phyloP scores from a whole-genome alignment of 352 stramenopile genomes.

The Globisporangium canariense region DNA sequence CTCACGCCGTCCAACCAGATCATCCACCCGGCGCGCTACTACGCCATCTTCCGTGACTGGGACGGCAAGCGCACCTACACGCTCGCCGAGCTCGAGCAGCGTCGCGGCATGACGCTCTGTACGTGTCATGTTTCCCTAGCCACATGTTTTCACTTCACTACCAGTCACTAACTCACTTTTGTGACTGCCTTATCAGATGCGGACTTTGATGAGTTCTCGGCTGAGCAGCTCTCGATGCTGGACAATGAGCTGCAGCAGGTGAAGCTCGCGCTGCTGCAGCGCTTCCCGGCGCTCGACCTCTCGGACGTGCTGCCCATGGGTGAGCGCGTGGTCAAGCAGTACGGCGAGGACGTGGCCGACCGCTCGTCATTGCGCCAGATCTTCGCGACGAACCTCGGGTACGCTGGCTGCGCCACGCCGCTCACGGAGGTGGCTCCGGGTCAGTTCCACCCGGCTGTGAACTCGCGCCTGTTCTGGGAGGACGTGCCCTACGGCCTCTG shows the following conservation, averaged over 20 bases:
- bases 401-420: conserved; percentile 88
- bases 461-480: conserved; percentile 90
- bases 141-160: not conserved
- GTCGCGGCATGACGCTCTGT: conserved; percentile 88
- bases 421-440: conserved; percentile 72
- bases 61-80: conserved; percentile 88
- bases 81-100: conserved; percentile 77
- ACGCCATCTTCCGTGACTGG: conserved; percentile 92
- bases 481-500: conserved; percentile 91
- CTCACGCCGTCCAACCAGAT: conserved; percentile 93
- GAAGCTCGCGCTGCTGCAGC: conserved; percentile 86
- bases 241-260: conserved; percentile 93
- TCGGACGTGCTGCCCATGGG: conserved; percentile 89
- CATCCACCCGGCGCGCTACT: conserved; percentile 91
- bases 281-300: conserved; percentile 88
- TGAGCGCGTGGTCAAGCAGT: conserved; percentile 90
- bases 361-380: conserved; percentile 87
- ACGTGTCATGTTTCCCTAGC: conserved; percentile 19
- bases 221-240: conserved; percentile 89
- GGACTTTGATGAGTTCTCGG: conserved; percentile 92
- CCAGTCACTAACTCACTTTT: not conserved
- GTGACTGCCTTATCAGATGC: conserved; percentile 47
- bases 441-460: conserved; percentile 78
- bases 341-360: conserved; percentile 89
- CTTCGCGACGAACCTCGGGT: conserved; percentile 89